These are phyloP conservation scores for Stereocaulon alpinum DNA, from an alignment of 495 filamentous ascomycete genomes.

Conservation along the genomic window DNA sequence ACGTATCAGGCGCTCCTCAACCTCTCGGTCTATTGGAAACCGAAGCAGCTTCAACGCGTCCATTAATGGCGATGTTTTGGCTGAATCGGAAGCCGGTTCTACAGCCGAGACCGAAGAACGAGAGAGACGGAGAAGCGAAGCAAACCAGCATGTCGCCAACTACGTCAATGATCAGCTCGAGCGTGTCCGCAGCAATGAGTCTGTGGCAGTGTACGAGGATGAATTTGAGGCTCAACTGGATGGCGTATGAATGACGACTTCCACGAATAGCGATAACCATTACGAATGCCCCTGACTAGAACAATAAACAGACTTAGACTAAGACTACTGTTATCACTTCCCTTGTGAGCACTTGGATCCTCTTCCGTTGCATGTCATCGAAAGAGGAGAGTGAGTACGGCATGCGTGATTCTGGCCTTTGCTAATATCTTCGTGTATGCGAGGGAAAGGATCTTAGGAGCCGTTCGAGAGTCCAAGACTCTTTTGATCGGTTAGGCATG, in stretches of 20 bases:
- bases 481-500: no score
- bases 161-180: slow-evolving; percentile 65
- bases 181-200: slow-evolving; percentile 46
- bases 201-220: slow-evolving; percentile 45
- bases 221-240: slow-evolving; percentile 48
- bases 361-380: no score
- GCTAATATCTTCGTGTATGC: no score
- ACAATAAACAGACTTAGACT: no score
- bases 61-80: slow-evolving; percentile 34
- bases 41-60: slow-evolving; percentile 66
- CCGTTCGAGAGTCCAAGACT: no score
- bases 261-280: no score
- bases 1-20: slow-evolving; percentile 68
- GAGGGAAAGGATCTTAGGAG: no score
- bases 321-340: no score
- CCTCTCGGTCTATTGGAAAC: slow-evolving; percentile 71
- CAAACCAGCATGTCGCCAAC: slow-evolving; percentile 54
- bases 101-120: slow-evolving; percentile 28
- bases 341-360: no score
- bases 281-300: no score
- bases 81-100: slow-evolving; percentile 18
- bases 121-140: slow-evolving; percentile 37
- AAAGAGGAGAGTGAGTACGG: no score
- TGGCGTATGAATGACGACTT: slow-evolving; percentile 12
- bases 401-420: no score